Evolutionary conservation across 805 yeast species (phyloP).

Genomic region (Myxozyma neotropica): DNA sequence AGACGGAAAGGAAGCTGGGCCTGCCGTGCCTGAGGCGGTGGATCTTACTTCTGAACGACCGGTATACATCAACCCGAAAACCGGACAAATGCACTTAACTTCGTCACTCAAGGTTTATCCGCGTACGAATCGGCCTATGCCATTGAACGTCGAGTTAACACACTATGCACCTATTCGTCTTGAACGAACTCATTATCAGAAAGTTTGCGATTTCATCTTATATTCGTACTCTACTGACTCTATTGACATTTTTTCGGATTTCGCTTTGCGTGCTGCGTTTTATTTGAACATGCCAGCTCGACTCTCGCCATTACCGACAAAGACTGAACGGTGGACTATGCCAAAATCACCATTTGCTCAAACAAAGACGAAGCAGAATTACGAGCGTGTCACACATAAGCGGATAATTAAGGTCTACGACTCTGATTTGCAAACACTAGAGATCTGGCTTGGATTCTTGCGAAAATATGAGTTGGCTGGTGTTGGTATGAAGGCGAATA

Average conservation of each 20-base stretch:
- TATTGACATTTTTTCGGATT: slow-evolving; percentile 76
- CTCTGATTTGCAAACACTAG: slow-evolving; percentile 80
- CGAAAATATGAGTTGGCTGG: slow-evolving; percentile 77
- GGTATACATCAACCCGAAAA: slow-evolving; percentile 9
- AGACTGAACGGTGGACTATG: slow-evolving; percentile 89
- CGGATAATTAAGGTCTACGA: slow-evolving; percentile 78
- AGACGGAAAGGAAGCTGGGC: background rate
- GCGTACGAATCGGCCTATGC: slow-evolving; percentile 60
- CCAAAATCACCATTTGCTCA: slow-evolving; percentile 91
- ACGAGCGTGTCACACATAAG: slow-evolving; percentile 81
- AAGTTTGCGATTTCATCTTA: slow-evolving; percentile 75
- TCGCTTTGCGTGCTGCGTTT: slow-evolving; percentile 86
- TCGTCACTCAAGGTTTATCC: slow-evolving; percentile 7
- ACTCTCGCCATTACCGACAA: slow-evolving; percentile 68
- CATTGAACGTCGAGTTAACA: slow-evolving; percentile 81
- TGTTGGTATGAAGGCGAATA: slow-evolving; percentile 77
- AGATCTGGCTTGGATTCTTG: slow-evolving; percentile 75
- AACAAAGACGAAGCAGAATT: slow-evolving; percentile 93
- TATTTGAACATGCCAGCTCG: slow-evolving; percentile 85
- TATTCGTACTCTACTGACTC: slow-evolving; percentile 65
- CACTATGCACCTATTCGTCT: slow-evolving; percentile 78
- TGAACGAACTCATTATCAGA: slow-evolving; percentile 62
- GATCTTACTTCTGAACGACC: slow-evolving; percentile 5
- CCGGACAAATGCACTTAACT: slow-evolving; percentile 40
- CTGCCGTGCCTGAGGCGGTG: background rate